These are phyloP conservation scores for Aureobasidium zeae DNA, from an alignment of 2,329 filamentous ascomycete genomes.

Conservation along the genomic window DNA sequence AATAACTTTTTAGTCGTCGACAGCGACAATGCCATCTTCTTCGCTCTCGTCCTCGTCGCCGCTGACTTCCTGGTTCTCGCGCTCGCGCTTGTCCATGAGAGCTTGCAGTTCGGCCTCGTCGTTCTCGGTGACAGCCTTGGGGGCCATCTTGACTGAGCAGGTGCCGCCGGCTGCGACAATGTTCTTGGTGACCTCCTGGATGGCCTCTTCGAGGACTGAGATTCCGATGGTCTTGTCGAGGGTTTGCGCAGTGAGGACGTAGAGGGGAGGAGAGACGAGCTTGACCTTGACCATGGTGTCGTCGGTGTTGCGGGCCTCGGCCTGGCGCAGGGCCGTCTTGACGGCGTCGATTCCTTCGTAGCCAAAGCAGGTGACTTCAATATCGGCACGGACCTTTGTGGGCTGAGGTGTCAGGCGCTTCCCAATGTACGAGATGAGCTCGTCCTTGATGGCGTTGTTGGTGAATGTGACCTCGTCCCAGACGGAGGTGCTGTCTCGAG, in stretches of 20 bases:
- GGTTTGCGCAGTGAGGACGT: conserved; percentile 91
- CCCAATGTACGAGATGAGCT: conserved; percentile 89
- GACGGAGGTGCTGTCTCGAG: conserved; percentile 65
- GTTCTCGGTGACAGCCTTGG: conserved; percentile 97
- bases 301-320: conserved; percentile 83
- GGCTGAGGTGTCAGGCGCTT: conserved; percentile 96
- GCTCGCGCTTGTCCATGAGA: conserved; percentile 97
- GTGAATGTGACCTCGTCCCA: conserved; percentile 92
- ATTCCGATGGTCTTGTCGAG: conserved; percentile 88
- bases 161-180: conserved; percentile 72
- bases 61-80: conserved; percentile 95
- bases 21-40: conserved; percentile 69
- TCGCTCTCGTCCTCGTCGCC: conserved; percentile 95
- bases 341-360: conserved; percentile 98
- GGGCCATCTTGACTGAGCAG: conserved; percentile 92
- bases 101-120: conserved; percentile 95
- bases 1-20: conserved; percentile 23
- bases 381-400: conserved; percentile 97
- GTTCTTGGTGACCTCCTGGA: conserved; percentile 71
- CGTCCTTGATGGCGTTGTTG: conserved; percentile 72
- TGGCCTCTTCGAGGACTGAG: conserved; percentile 74
- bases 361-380: conserved; percentile 82
- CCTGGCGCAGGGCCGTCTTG: conserved; percentile 82
- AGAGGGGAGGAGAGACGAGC: conserved; percentile 93
- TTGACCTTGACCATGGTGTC: conserved; percentile 97